Conservation (phyloP, 306 rosid species). For the Pueraria montana region DNA sequence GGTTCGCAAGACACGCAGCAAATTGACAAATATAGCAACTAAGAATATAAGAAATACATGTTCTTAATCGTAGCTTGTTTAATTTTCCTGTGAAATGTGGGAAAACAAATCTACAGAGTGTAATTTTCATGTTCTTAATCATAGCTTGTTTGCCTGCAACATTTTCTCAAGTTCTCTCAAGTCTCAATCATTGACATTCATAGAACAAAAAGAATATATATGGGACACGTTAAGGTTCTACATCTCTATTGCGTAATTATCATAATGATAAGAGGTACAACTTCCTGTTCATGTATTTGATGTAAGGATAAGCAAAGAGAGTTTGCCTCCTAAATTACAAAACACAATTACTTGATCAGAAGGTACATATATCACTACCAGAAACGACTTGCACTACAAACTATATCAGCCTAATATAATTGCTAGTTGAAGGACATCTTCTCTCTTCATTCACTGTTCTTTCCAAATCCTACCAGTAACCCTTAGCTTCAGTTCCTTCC, state of each 20-base stretch:
- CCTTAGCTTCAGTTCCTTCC: conserved; percentile 86
- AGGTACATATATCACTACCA: conserved; percentile 42
- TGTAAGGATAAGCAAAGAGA: conserved; percentile 78
- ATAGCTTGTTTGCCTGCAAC: conserved; percentile 5
- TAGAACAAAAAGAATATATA: not conserved
- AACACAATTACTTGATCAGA: conserved; percentile 59
- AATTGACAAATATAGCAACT: not conserved
- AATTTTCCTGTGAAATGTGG: not conserved
- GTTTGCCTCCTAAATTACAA: conserved; percentile 68
- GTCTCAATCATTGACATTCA: not conserved
- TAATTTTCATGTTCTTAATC: not conserved
- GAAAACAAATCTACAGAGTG: not conserved
- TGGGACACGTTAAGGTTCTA: conserved; percentile 29
- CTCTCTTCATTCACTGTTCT: conserved; percentile 60
- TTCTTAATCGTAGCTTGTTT: not conserved
- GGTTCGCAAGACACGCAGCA: not conserved
- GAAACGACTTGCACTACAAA: conserved; percentile 52
- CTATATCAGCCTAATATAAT: conserved; percentile 43
- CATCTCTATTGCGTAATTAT: conserved; percentile 37
- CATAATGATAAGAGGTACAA: conserved; percentile 42
- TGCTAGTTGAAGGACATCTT: conserved; percentile 36
- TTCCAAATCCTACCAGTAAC: conserved; percentile 97
- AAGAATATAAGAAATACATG: not conserved
- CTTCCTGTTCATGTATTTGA: conserved; percentile 60
- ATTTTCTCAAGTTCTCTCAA: conserved; percentile 3